Evolutionary conservation across 331 rosid species (phyloP), one percentile per base, ranked within the genome.

Genomic region (Erythrophleum ivorense): DNA sequence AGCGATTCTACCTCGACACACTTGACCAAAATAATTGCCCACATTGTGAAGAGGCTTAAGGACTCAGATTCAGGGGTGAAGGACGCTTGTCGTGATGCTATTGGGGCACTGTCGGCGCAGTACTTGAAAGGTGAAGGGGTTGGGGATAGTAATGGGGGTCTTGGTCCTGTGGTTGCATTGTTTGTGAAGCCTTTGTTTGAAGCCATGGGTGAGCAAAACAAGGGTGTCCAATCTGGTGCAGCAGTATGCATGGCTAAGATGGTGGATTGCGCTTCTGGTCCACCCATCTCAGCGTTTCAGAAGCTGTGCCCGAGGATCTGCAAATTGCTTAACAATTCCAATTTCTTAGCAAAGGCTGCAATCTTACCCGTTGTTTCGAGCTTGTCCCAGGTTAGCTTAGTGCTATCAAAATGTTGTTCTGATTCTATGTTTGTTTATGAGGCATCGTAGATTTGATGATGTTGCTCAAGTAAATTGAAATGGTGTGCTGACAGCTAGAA

Each of bases 281-380:
- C 88, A 6, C 97, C 97, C 3, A 86, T 90, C 24, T 29, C 84
- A 0, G 86, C 94, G 36, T 96, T 96, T 66, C 98, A 94, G 88
- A 96, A 91, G 90, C 89, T 96, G 4, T 96, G 98, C 79, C 97
- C 97, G 2, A 94, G 93, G 97, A 94, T 96, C 88, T 96, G 91
- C 82, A 94, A 94, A 85, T 75, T 96, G 78, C 91, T 96, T 36
- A 90, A 84, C 75, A 92, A 83, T 74, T 95, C 97, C 29, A 92
- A 96, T 82, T 94, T 96, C 81, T 80, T 90, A 89, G 92, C 97
- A 1, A 96, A 91, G 74, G 89, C 95, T 38, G 83, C 99, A 11
- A 89, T 96, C 76, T 83, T 96, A 75, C 91, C 97, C 5, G 97
- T 96, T 68, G 95, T 96, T 57, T 84, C 92, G n/a, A 90, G 88